Percentiles rank a stretch among this genome's conserved stretches.
Evolutionary conservation across 768 basidiomycete genomes (phyloP).

Genomic region (Hypholoma fasciculare): DNA sequence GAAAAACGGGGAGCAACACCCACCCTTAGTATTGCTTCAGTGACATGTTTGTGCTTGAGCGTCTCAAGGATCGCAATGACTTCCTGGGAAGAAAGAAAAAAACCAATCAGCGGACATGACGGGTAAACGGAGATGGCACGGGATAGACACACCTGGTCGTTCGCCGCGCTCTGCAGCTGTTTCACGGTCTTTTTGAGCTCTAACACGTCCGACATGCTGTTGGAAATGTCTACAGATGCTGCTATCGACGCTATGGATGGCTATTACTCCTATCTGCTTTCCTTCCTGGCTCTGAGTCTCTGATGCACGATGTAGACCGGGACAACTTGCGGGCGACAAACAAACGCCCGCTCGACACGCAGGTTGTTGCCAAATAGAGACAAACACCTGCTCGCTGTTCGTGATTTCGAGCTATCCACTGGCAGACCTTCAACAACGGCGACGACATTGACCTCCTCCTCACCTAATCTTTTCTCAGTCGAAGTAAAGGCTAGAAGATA

Average conservation of each 20-base stretch:
- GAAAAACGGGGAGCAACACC: slow-evolving; percentile 42
- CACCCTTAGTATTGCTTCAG: slow-evolving; percentile 75
- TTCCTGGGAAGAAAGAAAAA: slow-evolving; percentile 45
- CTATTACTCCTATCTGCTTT: slow-evolving; percentile 12
- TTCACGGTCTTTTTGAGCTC: slow-evolving; percentile 84
- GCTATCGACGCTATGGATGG: slow-evolving; percentile 30
- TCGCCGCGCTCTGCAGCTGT: slow-evolving; percentile 66
- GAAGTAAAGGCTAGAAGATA: neutral
- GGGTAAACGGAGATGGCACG: slow-evolving; percentile 36
- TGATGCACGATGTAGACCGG: too few relatives aligned
- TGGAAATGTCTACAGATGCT: slow-evolving; percentile 29
- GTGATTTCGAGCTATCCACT: too few relatives aligned
- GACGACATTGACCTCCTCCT: neutral
- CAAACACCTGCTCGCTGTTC: slow-evolving; percentile 12
- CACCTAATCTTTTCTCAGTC: neutral
- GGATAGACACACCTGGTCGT: slow-evolving; percentile 32
- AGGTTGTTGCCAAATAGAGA: slow-evolving; percentile 16
- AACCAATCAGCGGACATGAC: slow-evolving; percentile 27
- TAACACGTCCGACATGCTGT: slow-evolving; percentile 47
- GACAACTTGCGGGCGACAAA: too few relatives aligned
- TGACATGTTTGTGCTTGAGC: slow-evolving; percentile 71
- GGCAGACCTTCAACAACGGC: neutral
- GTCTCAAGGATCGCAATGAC: slow-evolving; percentile 57
- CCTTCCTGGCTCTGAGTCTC: neutral
- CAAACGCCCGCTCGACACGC: neutral